A percentile compares a stretch with the other conserved stretches of the same genome.
phyloP scores from a whole-genome alignment of 352 stramenopile species.

The Globisporangium cystogenes region DNA sequence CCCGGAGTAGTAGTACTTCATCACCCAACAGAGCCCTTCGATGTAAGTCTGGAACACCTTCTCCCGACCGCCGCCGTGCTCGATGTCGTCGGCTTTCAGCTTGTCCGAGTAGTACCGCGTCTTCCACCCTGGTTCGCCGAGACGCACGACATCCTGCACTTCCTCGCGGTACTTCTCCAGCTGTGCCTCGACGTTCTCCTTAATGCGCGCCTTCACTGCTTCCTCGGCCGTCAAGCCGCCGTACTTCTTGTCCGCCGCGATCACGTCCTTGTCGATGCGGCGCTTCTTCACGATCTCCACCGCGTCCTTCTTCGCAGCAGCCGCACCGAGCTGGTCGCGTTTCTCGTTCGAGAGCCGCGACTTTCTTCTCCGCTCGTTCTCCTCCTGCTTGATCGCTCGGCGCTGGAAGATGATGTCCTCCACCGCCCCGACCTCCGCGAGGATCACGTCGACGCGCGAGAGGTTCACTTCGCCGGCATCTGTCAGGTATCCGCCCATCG shows the following conservation, averaged over 20 bases:
- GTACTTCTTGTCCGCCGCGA: conserved; percentile 68
- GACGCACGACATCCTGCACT: conserved; percentile 90
- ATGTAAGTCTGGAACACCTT: conserved; percentile 89
- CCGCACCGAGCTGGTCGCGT: conserved; percentile 60
- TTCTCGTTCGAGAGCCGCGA: conserved; percentile 62
- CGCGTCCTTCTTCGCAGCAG: conserved; percentile 55
- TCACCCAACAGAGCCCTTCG: conserved; percentile 73
- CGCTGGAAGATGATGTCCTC: conserved; percentile 96
- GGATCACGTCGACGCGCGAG: conserved; percentile 93
- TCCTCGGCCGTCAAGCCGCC: conserved; percentile 53
- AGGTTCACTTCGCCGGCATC: conserved; percentile 92
- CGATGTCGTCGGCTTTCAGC: conserved; percentile 83
- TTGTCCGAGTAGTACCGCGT: conserved; percentile 88
- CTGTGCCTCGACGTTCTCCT: conserved; percentile 68
- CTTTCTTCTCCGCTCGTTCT: conserved; percentile 69
- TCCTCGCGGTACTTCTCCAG: conserved; percentile 81
- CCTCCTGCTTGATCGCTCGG: conserved; percentile 76
- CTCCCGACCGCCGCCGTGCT: conserved; percentile 80
- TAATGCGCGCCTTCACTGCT: conserved; percentile 77
- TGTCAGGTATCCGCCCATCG: conserved; percentile 93
- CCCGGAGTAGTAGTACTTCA: conserved; percentile 89
- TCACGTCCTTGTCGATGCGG: conserved; percentile 55
- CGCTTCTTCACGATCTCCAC: conserved; percentile 80
- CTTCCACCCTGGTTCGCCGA: conserved; percentile 97
- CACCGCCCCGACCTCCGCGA: conserved; percentile 94